Evolutionary conservation across 2,329 filamentous ascomycete species (phyloP).

Genomic region (Botrytis cinerea): DNA sequence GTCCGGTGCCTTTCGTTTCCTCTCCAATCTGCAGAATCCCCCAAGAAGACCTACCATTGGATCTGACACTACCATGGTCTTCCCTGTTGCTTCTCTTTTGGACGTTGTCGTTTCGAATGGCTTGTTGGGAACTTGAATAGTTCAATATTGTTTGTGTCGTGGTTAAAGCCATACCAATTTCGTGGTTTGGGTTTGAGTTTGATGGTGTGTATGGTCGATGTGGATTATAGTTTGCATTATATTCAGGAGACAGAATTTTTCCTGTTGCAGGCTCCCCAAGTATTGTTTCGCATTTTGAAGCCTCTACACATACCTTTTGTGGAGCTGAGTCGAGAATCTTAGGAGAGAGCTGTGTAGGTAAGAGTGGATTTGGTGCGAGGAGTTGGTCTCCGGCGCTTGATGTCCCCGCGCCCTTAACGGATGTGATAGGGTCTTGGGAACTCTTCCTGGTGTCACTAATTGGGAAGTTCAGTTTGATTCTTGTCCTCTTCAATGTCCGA

Average conservation of each 20-base stretch:
- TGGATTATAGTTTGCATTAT: background rate
- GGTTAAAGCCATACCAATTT: conserved; percentile 2
- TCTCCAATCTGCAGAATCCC: background rate
- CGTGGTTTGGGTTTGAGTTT: background rate
- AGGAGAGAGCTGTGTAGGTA: background rate
- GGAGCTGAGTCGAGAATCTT: background rate
- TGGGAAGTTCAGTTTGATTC: background rate
- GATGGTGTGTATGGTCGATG: background rate
- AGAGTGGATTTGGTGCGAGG: background rate
- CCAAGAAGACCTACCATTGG: background rate
- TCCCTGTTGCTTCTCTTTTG: background rate
- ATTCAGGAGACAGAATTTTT: background rate
- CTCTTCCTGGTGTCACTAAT: background rate
- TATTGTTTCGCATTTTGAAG: background rate
- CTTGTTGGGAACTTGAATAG: background rate
- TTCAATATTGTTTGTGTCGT: background rate
- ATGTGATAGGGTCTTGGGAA: background rate
- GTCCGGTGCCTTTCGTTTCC: background rate
- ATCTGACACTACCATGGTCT: background rate
- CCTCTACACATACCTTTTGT: too few relatives aligned
- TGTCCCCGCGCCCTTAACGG: background rate
- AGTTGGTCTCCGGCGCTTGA: too few relatives aligned
- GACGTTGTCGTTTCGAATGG: background rate
- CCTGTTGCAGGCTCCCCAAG: background rate
- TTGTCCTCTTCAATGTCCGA: background rate